Base-by-base conservation (phyloP, 1,284 basidiomycete species). In the Apiotrichum sp. region DNA sequence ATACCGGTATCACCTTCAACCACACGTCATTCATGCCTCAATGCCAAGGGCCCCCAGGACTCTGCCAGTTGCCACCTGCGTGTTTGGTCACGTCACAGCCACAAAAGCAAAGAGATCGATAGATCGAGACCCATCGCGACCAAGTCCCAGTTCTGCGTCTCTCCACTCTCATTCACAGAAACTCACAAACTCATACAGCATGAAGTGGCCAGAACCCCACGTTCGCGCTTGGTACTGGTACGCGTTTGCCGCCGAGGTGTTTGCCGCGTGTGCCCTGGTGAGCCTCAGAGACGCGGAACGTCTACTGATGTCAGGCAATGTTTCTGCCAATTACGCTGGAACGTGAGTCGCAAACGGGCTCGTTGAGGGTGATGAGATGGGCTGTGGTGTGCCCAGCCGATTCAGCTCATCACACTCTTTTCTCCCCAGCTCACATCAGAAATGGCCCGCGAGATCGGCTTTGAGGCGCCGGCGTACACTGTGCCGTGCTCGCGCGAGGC, bases 321-420 rank as follows among this genome's bases (percentile, higher is more conserved):
- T 77, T 75, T 61, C 56, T 75, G 35, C 75, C 74, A 0, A 73
- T 77, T 49, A 71, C 71, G 0, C 62, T 77, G 2, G 75, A 77
- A 50, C 71, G 73, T 73, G 43, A 52, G 71, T 3, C 4, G 7
- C 22, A 22, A 22, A 22, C 22, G 22, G 22, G 22, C 22, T 22
- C 22, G 22, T 22, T 22, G 22, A 22, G 22, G 22, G 22, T 22
- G 22, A 22, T 22, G 22, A 22, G 22, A 22, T 22, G 22, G 22
- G 22, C 22, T 22, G 22, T 41, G 40, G 13, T 13, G 46, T 45
- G 40, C 47, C 22, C 22, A 22, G 22, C 22, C 22, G 22, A 22
- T 22, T 22, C 22, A 22, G 22, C 22, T 22, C 22, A 22, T 22
- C 22, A 22, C 22, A 22, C 22, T 22, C 22, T 22, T 22, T 22